Base-by-base conservation (phyloP, 164 flowering plant species). In the Sedum album region DNA sequence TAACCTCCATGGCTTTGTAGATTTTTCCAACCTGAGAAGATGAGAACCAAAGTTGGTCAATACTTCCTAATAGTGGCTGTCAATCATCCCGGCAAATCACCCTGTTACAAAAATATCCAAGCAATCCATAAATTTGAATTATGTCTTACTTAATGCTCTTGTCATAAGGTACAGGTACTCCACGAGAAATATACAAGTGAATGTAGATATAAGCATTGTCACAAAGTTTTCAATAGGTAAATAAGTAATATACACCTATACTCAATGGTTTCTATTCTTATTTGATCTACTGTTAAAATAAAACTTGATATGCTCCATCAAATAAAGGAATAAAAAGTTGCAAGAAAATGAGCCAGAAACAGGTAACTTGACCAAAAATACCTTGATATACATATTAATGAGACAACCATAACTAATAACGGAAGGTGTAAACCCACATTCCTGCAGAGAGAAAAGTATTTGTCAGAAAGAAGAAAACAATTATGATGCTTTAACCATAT, bases 341-440 rank as follows among this genome's bases (percentile, higher is more conserved):
- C 31, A 8, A 41, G 26, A 14, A 57, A 60, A 35, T 64, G 31
- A 15, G 46, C 11, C 17, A 11, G 23, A 60, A 57, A 28, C 8
- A 31, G 41, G 2, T 57, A 13, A 25, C 25, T 28, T 57, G 67
- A 17, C 31, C 4, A 49, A 2, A 1, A 67, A 41, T 77, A 91
- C 97, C 97, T 91, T 94, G 31, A 80, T 81, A 69, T 84, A 90
- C 67, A 87, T 85, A 82, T 91, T 91, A 41, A 94, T 84, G 39
- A 94, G 89, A 78, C 97, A 91, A 51, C 99, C 99, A 84, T 86
- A 91, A 72, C 81, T 94, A 73, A 91, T 66, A 5, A 94, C 82
- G 36, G 97, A 85, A 75, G 97, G 96, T 41, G 88, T 73, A 76
- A 91, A 86, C 36, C 99, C 96, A 79, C 91, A 94, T 82, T 94